phyloP scores from a whole-genome alignment of 23 red algal genomes.

The Agarophyton chilense region DNA sequence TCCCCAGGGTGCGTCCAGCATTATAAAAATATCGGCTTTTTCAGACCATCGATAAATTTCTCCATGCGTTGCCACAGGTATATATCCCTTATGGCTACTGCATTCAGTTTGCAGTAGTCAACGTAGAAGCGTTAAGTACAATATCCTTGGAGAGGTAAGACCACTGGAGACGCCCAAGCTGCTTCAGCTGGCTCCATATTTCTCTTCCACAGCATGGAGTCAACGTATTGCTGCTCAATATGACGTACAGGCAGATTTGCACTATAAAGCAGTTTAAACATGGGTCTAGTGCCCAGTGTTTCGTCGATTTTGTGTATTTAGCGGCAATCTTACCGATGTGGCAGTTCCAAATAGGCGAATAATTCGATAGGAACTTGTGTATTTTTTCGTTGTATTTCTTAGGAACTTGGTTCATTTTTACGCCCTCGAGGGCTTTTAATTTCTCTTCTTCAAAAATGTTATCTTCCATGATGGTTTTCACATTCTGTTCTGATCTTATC shows the following conservation, averaged over 20 bases:
- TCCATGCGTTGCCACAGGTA: constrained; percentile 31
- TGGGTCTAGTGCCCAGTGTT: background rate
- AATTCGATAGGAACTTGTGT: background rate
- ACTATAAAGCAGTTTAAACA: background rate
- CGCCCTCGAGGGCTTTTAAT: no score
- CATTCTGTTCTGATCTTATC: no score
- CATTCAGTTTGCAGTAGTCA: constrained; percentile 32
- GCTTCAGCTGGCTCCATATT: background rate
- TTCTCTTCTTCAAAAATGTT: no score
- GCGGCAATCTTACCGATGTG: background rate
- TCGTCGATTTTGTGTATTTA: background rate
- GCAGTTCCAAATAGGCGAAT: background rate
- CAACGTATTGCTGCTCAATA: background rate
- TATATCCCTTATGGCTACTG: background rate
- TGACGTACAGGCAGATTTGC: background rate
- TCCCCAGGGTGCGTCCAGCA: constrained; percentile 8
- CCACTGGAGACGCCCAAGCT: constrained; percentile 9
- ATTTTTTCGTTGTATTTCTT: background rate
- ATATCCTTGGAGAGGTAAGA: constrained; percentile 3
- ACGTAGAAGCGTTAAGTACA: constrained; percentile 18
- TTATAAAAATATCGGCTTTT: constrained; percentile 12
- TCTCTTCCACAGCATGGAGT: background rate
- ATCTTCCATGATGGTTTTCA: no score
- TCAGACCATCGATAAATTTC: constrained; percentile 14
- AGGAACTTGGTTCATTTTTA: no score